Base-by-base conservation (phyloP, 345 rosid genomes). In the Ceriops decandra region DNA sequence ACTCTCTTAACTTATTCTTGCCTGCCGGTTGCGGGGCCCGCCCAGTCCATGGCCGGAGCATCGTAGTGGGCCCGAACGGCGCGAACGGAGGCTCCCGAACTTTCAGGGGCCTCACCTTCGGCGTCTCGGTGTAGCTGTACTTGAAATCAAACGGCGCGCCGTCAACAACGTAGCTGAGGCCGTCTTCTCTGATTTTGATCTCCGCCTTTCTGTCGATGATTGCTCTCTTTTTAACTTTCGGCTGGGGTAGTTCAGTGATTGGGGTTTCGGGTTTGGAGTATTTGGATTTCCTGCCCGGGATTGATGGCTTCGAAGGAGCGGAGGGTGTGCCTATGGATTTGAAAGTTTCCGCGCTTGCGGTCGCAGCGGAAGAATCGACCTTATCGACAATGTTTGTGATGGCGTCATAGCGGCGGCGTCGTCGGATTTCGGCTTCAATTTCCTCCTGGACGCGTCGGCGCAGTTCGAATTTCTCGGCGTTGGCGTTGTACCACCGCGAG, bases 81-180 rank as follows among this genome's bases (percentile, higher is more conserved):
- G 91, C 80, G 60, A 74, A 91, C 17, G 97, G 85, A 13, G 95
- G 75, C 80, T 91, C 97, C 69, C 90, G 80, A 24, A 95, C 81
- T 80, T 82, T 88, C 60, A 89, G 59, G 13, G 99, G 97, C 84
- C 81, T 85, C 59, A 76, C 82, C 73, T 88, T 93, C 16, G 97
- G 96, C 54, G 95, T 83, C 83, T 93, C 97, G 22, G 97, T 88
- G 78, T 91, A 95, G 72, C 99, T 95, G 81, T 95, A 95, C 75
- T 89, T 87, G 81, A 95, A 91, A 84, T 91, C 95, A 32, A 88
- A 95, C 30, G 99, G 97, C 59, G 97, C 90, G 57, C 96, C 97
- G 71, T 95, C 81, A 64, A 89, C 80, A 53, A 88, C 85, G 68
- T 85, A 91, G 42, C 95, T 75, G 57, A 89, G 57, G 30, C 96